Base-by-base conservation (phyloP, 768 basidiomycete genomes). In the Lactarius indigo region DNA sequence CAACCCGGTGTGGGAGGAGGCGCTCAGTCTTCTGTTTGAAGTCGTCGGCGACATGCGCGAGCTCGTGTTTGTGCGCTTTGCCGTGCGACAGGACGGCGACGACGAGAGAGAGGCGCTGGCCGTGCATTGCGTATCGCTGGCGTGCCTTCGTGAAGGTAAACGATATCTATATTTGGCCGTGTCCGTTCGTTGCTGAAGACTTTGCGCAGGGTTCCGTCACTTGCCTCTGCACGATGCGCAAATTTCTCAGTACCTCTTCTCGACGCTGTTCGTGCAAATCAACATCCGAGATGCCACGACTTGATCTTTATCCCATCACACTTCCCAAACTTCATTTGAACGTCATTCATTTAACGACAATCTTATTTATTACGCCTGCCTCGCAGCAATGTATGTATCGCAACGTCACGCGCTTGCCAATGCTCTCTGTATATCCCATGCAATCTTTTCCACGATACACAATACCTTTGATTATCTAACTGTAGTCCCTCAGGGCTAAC, bases 221-320 rank as follows among this genome's bases (percentile, higher is more conserved):
- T 76, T 98, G 6, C 94, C 96, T 0, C 78, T 98, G 41, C 92
- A 94, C 72, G 96, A 98, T 76, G 78, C 84, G 2, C 89, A 95
- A 74, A 85, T 93, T 54, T 89, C 90, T 44, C 94, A 95, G 73
- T 92, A 89, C 73, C 80, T 98, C 59, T 98, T 96, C 77, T 93
- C 95, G 28, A 95, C 95, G n/a, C 80, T 98, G 20, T 97, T 98
- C 72, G 88, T 96, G 26, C 78, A 84, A 63, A 84, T 89, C 56
- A 77, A 82, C 20, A 75, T 93, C 42, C 73, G 76, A 3, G 77
- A 80, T 33, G 75, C 65, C 56, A 57, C 31, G 44, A 56, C 13
- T n/a, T 57, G 41, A 63, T 35, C 31, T 23, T 57, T 33, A 31
- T 18, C 17, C 26, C 28, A n/a, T 58, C 7, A 26, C 35, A 26